These are phyloP conservation scores for Antrodiella citrinella DNA, from an alignment of 768 basidiomycete genomes.

Conservation along the genomic window DNA sequence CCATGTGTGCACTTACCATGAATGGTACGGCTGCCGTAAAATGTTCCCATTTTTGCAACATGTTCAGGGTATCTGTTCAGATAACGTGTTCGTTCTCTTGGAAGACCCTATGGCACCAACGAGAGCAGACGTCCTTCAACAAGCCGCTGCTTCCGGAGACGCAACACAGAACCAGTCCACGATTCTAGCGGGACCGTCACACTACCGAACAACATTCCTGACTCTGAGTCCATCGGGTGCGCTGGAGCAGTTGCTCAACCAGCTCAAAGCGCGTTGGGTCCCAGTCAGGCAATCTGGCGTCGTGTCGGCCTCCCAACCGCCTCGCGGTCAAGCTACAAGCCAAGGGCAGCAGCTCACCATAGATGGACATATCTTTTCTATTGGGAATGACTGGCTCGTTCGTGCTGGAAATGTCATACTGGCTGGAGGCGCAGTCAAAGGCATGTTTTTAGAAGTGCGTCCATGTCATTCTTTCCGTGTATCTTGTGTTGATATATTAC, in stretches of 20 bases:
- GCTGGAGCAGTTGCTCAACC: slow-evolving; percentile 65
- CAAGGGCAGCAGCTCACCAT: slow-evolving; percentile 57
- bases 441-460: slow-evolving; percentile 77
- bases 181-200: slow-evolving; percentile 25
- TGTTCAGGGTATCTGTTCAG: slow-evolving; percentile 3
- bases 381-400: slow-evolving; percentile 78
- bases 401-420: slow-evolving; percentile 72
- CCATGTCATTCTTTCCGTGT: neutral
- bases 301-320: slow-evolving; percentile 23
- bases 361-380: slow-evolving; percentile 66
- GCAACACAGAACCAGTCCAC: neutral
- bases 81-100: slow-evolving; percentile 71
- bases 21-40: slow-evolving; percentile 28
- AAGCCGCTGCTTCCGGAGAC: slow-evolving; percentile 17
- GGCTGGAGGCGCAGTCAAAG: slow-evolving; percentile 66
- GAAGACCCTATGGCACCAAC: slow-evolving; percentile 71
- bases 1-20: slow-evolving; percentile 73
- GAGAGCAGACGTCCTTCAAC: slow-evolving; percentile 50
- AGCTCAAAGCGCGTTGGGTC: slow-evolving; percentile 71
- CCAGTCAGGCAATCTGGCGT: slow-evolving; percentile 47
- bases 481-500: slow-evolving; percentile 4
- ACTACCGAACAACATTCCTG: slow-evolving; percentile 71
- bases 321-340: slow-evolving; percentile 33
- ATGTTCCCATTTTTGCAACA: neutral
- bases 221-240: slow-evolving; percentile 68